Conservation (phyloP, 495 filamentous ascomycete genomes). For the Chaetomium fimeti region DNA sequence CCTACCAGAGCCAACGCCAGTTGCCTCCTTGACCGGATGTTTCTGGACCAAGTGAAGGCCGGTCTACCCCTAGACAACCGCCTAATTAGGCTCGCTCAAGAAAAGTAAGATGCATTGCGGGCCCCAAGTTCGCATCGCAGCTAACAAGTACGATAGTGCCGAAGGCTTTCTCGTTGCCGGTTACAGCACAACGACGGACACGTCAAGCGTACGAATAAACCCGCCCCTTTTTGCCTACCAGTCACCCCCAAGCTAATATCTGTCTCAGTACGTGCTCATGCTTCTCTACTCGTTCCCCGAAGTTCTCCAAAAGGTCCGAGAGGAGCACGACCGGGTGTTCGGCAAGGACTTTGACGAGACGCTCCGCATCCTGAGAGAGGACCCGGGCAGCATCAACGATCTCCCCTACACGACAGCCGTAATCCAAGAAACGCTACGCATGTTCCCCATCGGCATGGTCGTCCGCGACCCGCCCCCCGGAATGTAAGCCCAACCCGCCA, state of each 20-base stretch:
- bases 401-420: slow-evolving; percentile 24
- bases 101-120: slow-evolving; percentile 15
- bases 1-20: slow-evolving; percentile 4
- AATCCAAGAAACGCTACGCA: slow-evolving; percentile 26
- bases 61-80: slow-evolving; percentile 15
- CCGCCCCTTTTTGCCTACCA: background rate
- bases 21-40: slow-evolving; percentile 29
- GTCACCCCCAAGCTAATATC: background rate
- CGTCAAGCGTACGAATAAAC: slow-evolving; percentile 8
- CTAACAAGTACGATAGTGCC: slow-evolving; percentile 12
- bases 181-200: slow-evolving; percentile 25
- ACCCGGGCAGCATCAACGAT: slow-evolving; percentile 14
- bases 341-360: slow-evolving; percentile 9
- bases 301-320: slow-evolving; percentile 17
- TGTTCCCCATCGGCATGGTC: slow-evolving; percentile 19
- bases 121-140: background rate
- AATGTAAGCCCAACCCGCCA: slow-evolving; percentile 22
- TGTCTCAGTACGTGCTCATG: slow-evolving; percentile 15
- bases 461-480: slow-evolving; percentile 13
- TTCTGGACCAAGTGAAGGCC: slow-evolving; percentile 17
- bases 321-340: slow-evolving; percentile 26
- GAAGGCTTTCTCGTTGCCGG: slow-evolving; percentile 25
- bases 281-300: slow-evolving; percentile 18
- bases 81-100: slow-evolving; percentile 9
- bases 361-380: background rate